Conservation (phyloP, 371 early-diverging fungal genomes). For the Apophysomyces ossiformis region DNA sequence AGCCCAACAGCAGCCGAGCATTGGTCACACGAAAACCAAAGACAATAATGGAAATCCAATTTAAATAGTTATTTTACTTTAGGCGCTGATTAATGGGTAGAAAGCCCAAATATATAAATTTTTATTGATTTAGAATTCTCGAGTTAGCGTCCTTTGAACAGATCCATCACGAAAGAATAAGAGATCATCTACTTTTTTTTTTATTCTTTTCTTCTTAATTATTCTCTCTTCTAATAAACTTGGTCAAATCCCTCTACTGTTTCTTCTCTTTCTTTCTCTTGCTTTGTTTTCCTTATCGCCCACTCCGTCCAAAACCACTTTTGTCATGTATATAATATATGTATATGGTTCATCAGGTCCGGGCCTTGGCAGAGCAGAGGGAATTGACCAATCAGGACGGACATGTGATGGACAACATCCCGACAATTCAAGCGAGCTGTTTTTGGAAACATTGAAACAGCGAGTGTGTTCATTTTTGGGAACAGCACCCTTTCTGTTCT, state of each 20-base stretch:
- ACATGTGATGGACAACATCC: constrained; percentile 18
- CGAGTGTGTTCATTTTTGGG: neutral
- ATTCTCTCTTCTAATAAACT: no score
- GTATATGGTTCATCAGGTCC: neutral
- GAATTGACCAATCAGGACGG: neutral
- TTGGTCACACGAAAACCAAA: neutral
- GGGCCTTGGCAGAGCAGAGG: constrained; percentile 1
- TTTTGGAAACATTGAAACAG: constrained; percentile 13
- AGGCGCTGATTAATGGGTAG: neutral
- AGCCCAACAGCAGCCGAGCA: neutral
- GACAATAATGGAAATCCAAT: neutral
- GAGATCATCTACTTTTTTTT: no score
- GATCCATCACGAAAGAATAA: neutral
- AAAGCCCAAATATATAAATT: neutral
- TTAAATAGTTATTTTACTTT: neutral
- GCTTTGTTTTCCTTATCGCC: neutral
- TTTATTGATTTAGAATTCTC: no score
- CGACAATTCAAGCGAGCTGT: constrained; percentile 14
- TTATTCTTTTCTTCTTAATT: no score
- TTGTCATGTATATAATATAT: no score
- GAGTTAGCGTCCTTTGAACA: neutral
- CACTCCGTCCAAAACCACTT: no score
- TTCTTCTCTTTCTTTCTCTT: no score
- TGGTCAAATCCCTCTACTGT: no score
- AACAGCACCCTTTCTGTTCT: constrained; percentile 9